These are phyloP conservation scores for Eutrema yunnanense DNA, from an alignment of 345 rosid genomes.

Conservation along the genomic window DNA sequence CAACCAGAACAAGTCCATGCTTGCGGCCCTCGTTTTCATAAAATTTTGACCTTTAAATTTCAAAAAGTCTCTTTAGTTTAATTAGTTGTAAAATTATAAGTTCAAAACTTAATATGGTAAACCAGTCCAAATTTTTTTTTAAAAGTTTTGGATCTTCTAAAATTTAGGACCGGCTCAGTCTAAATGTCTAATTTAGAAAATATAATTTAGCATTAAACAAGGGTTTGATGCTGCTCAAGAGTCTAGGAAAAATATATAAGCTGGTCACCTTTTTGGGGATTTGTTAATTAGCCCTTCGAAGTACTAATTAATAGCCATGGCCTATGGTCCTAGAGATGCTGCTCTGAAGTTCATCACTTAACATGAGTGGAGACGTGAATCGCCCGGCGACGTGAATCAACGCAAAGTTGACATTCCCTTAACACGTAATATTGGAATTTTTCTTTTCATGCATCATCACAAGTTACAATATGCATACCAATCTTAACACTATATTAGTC, in stretches of 20 bases:
- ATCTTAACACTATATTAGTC: not conserved
- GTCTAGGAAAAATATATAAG: not conserved
- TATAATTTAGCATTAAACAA: not conserved
- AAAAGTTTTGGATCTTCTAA: no score
- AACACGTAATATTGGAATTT: conserved; percentile 25
- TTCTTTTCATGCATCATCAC: conserved; percentile 24
- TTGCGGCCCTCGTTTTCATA: no score
- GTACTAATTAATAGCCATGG: no score
- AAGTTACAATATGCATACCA: conserved; percentile 19
- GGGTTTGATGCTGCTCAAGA: not conserved
- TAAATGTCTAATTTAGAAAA: no score
- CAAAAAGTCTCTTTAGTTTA: no score
- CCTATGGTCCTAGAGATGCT: not conserved
- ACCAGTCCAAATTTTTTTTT: no score
- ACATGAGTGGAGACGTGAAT: conserved; percentile 3
- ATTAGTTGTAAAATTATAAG: no score
- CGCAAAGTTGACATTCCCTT: conserved; percentile 33
- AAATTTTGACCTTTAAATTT: no score
- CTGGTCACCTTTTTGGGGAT: not conserved
- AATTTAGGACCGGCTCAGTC: no score
- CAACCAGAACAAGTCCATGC: no score
- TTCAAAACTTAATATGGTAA: no score
- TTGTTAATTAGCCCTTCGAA: not conserved
- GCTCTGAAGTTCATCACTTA: not conserved
- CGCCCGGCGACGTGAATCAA: conserved; percentile 14